A percentile compares a stretch with the other conserved stretches of the same genome.
phyloP scores from a whole-genome alignment of 176 grass and related monocot genomes.

The Rhynchospora breviuscula region DNA sequence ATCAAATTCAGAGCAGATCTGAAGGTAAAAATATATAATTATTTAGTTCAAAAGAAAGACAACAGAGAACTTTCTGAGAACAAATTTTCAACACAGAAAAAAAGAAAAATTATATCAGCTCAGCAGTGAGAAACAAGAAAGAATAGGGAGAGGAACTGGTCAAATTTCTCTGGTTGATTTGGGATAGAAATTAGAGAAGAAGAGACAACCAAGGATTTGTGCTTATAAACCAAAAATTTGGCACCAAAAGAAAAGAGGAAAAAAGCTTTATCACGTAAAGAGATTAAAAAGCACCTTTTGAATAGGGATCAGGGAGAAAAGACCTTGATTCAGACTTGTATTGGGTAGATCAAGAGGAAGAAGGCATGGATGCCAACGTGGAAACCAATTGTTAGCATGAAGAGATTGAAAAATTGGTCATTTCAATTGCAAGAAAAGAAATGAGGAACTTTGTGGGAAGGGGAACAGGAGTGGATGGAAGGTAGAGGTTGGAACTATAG shows the following conservation, averaged over 20 bases:
- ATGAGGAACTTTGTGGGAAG: constrained; percentile 16
- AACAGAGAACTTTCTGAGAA: constrained; percentile 11
- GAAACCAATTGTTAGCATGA: constrained; percentile 5
- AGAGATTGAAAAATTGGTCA: constrained; percentile 9
- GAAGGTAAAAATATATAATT: background rate
- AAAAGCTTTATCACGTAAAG: constrained; percentile 1
- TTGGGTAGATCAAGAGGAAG: constrained; percentile 19
- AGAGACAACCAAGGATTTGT: constrained; percentile 10
- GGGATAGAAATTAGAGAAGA: background rate
- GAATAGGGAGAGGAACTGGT: constrained; percentile 14
- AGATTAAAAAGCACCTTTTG: constrained; percentile 7
- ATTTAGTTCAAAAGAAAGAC: background rate
- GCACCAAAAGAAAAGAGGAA: background rate
- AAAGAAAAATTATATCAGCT: background rate
- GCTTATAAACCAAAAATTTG: constrained; percentile 2
- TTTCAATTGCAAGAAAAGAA: constrained; percentile 14
- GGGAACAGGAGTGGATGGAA: constrained; percentile 17
- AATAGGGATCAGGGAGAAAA: constrained; percentile 13
- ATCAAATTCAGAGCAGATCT: background rate
- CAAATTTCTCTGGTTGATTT: constrained; percentile 4
- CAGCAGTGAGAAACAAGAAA: background rate
- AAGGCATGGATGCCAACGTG: background rate
- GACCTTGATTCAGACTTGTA: background rate
- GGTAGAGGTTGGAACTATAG: constrained; percentile 9
- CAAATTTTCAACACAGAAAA: background rate